These are phyloP conservation scores for Zarea fungicola DNA, from an alignment of 2,329 filamentous ascomycete species.

Conservation along the genomic window DNA sequence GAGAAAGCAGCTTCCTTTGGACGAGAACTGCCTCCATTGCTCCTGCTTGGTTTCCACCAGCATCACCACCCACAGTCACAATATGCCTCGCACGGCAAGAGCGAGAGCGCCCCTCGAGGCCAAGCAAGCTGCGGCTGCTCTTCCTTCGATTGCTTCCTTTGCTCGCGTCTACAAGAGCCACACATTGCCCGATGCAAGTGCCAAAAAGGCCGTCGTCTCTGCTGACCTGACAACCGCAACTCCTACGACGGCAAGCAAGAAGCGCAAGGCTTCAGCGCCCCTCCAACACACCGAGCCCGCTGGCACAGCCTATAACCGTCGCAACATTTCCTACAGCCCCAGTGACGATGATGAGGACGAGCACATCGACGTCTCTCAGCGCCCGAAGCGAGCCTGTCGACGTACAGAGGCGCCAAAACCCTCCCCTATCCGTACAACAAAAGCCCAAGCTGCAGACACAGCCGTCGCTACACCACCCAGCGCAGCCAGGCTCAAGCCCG, in stretches of 20 bases:
- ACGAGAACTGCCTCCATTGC: background rate
- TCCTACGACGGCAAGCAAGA: conserved; percentile 4
- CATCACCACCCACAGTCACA: conserved; percentile 8
- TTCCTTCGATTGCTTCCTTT: conserved; percentile 38
- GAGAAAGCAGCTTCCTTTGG: too few relatives aligned
- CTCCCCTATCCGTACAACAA: background rate
- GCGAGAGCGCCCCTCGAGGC: conserved; percentile 19
- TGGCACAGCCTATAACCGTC: background rate
- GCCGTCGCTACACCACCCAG: background rate
- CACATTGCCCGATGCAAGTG: conserved; percentile 17
- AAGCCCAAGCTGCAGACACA: conserved; percentile 4
- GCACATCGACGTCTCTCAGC: background rate
- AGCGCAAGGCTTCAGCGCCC: conserved; percentile 5
- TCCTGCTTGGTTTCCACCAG: background rate
- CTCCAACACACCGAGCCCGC: background rate
- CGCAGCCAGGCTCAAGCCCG: conserved; percentile 26
- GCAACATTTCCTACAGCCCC: conserved; percentile 7
- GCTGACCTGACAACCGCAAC: background rate
- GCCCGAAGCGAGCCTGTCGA: conserved; percentile 9
- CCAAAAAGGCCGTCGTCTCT: background rate
- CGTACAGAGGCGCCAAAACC: background rate
- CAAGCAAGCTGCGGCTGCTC: conserved; percentile 13
- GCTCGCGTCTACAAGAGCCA: conserved; percentile 42
- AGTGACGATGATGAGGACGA: conserved; percentile 9
- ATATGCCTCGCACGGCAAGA: conserved; percentile 24